phyloP scores from a whole-genome alignment of 2,329 filamentous ascomycete species.

The Septoria linicola region DNA sequence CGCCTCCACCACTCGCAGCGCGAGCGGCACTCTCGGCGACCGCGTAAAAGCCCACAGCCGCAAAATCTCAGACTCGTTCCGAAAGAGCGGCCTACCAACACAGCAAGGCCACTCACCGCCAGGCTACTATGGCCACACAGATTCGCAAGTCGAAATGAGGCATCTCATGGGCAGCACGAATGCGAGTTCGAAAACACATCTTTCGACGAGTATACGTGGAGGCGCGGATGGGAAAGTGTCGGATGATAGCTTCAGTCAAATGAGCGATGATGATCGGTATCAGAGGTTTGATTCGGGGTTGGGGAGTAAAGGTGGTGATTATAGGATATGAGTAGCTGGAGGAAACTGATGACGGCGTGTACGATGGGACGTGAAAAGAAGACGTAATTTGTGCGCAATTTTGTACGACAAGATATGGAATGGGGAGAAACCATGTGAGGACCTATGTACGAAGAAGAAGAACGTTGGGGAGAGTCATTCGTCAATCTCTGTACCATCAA shows the following conservation, averaged over 20 bases:
- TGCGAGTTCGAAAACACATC: background rate
- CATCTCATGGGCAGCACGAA: constrained; percentile 2
- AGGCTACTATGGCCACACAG: background rate
- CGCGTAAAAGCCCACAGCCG: constrained; percentile 13
- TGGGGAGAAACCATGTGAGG: too few relatives aligned
- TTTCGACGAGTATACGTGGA: constrained; percentile 1
- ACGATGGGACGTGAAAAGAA: too few relatives aligned
- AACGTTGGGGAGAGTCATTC: too few relatives aligned
- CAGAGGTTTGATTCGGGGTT: constrained; percentile 8
- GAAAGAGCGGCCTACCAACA: background rate
- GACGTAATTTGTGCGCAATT: too few relatives aligned
- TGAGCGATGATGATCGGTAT: constrained; percentile 1
- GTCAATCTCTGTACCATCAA: too few relatives aligned
- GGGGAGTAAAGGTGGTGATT: constrained; percentile 3
- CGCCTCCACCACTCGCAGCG: background rate
- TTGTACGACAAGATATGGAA: too few relatives aligned
- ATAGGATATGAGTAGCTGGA: background rate
- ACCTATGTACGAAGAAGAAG: too few relatives aligned
- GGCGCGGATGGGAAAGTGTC: constrained; percentile 4
- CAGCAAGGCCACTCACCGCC: background rate
- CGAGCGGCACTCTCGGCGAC: constrained; percentile 2
- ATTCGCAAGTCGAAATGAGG: constrained; percentile 9
- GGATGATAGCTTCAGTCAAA: constrained; percentile 7
- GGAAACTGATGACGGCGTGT: too few relatives aligned
- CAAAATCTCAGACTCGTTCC: constrained; percentile 17